Conservation (phyloP, 2,329 filamentous ascomycete genomes). For the Clarireedia homoeocarpa region DNA sequence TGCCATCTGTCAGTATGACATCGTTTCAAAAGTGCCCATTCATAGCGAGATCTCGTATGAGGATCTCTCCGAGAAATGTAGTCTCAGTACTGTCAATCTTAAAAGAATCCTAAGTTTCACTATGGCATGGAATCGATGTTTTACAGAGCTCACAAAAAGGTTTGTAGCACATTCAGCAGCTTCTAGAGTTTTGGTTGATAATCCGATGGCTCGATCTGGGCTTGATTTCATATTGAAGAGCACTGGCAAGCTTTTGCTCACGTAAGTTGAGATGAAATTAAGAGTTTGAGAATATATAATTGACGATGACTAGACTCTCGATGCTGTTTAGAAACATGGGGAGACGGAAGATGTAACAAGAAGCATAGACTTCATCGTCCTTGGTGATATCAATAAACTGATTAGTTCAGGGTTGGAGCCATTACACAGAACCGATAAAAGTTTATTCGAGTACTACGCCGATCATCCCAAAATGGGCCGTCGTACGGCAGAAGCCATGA, state of each 20-base stretch:
- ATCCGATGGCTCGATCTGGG: not conserved
- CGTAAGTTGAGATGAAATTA: not conserved
- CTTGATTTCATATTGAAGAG: not conserved
- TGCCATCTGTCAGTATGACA: not conserved
- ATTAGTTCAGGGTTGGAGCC: not conserved
- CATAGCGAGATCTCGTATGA: not conserved
- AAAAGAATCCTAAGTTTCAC: not conserved
- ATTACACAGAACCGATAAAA: not conserved
- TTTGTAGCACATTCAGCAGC: not conserved
- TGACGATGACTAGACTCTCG: not conserved
- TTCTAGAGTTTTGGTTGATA: not conserved
- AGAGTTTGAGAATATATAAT: not conserved
- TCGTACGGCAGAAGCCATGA: not conserved
- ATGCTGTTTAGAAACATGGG: not conserved
- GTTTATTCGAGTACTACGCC: not conserved
- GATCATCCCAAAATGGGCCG: not conserved
- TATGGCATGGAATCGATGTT: not conserved
- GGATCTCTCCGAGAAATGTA: not conserved
- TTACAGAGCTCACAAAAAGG: not conserved
- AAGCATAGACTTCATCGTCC: not conserved
- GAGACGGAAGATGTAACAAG: not conserved
- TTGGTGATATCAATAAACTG: not conserved
- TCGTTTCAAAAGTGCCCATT: not conserved
- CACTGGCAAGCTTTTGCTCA: not conserved
- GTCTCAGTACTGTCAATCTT: not conserved